These are phyloP conservation scores for Citrus cavaleriei DNA, from an alignment of 345 rosid genomes.

Conservation along the genomic window DNA sequence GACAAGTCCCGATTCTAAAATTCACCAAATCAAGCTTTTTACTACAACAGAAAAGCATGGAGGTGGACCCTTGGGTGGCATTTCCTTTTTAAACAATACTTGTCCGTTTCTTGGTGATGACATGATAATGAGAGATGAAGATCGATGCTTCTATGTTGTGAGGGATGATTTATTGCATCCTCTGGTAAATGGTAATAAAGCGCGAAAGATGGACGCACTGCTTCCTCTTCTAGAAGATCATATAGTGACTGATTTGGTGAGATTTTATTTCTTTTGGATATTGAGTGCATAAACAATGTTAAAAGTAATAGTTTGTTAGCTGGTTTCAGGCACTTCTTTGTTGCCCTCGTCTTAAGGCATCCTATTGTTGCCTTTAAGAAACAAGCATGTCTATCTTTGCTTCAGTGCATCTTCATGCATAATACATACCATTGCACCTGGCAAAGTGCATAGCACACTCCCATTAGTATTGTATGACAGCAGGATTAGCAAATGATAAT, in stretches of 20 bases:
- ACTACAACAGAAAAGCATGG: conserved; percentile 16
- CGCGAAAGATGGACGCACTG: conserved; percentile 81
- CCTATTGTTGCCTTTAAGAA: neutral
- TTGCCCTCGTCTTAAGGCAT: neutral
- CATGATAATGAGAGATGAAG: conserved; percentile 19
- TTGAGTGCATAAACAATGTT: neutral
- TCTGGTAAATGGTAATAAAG: conserved; percentile 83
- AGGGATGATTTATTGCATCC: conserved; percentile 96
- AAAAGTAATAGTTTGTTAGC: conserved; percentile 1
- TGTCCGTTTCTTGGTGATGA: conserved; percentile 42
- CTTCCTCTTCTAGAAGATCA: conserved; percentile 64
- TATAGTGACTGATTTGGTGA: conserved; percentile 79
- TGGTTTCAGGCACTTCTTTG: neutral
- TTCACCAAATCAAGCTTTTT: conserved; percentile 51
- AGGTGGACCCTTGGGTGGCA: conserved; percentile 16
- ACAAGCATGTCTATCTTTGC: neutral
- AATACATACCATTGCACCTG: conserved; percentile 1
- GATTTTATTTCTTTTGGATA: conserved; percentile 17
- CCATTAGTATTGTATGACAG: neutral
- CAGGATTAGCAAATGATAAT: neutral
- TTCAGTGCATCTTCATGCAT: neutral
- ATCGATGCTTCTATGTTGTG: conserved; percentile 55
- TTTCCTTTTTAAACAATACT: conserved; percentile 36
- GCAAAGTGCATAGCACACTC: conserved; percentile 1
- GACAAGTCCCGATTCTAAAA: conserved; percentile 48